Base-by-base conservation (phyloP, 495 filamentous ascomycete species). In the Annulohypoxylon maeteangense region DNA sequence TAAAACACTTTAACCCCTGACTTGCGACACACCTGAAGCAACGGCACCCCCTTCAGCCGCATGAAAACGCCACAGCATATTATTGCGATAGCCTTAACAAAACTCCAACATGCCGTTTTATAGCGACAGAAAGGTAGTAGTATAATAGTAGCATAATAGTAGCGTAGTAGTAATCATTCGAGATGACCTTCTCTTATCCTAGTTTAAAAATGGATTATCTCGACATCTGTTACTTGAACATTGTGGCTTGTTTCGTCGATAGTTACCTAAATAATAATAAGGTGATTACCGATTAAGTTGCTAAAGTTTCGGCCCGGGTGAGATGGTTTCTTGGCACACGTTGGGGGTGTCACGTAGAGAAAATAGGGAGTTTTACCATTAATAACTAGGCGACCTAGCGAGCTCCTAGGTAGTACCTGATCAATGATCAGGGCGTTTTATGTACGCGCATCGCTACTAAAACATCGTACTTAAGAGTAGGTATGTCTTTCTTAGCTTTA, bases 11-110 rank as follows among this genome's bases (percentile, higher is more conserved):
- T 32, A 48, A 79, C 74, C 82, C 83, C 79, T 81, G 83, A 82
- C 77, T 75, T 85, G 81, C 74, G 79, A 84, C 83, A 80, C 73
- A 75, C 65, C 75, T 85, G 83, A 84, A 71, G 82, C 83, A 83
- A 60, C 32, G 66, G 54, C 27, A 25, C 51, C 60, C 59, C 65
- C 65, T 58, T 70, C 72, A 69, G 70, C 76, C 68, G 66, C 70
- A 67, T 67, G 18, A 58, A 62, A 57, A 71, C 51, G 65, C 62
- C 53, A 71, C 63, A 71, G 36, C 34, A 60, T 61, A 23, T 23
- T 61, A 23, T 23, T 31, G 27, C 10, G 48, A 29, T 31, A 53
- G 48, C 23, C 48, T 53, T 53, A 31, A 16, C 25, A 29, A 14
- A 32, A 4, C 8, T 32, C 20, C 2, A 3, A 54, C 34, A 27